Percentiles rank a stretch among this genome's conserved stretches.
Evolutionary conservation across 306 rosid species (phyloP).

Genomic region (Fragaria vesca): DNA sequence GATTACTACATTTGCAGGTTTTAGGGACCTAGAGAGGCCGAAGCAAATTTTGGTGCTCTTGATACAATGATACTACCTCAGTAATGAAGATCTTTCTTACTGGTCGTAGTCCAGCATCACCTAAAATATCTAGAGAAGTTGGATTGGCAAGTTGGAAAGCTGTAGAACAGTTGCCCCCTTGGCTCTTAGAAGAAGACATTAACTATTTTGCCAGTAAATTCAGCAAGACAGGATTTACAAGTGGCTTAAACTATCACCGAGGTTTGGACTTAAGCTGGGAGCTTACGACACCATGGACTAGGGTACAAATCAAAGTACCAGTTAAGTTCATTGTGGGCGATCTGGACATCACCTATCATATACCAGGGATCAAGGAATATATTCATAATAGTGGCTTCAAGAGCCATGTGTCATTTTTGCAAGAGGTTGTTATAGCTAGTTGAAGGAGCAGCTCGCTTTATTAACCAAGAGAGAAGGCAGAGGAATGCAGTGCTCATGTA

Average conservation of each 20-base stretch:
- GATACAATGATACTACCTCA: slow-evolving; percentile 26
- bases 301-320: slow-evolving; percentile 55
- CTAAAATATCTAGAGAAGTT: slow-evolving; percentile 41
- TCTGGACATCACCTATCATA: slow-evolving; percentile 51
- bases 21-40: slow-evolving; percentile 67
- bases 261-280: slow-evolving; percentile 65
- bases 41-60: slow-evolving; percentile 51
- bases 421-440: slow-evolving; percentile 50
- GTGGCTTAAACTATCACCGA: slow-evolving; percentile 77
- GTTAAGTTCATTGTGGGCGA: slow-evolving; percentile 32
- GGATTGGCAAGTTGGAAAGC: slow-evolving; percentile 40
- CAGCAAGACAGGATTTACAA: slow-evolving; percentile 62
- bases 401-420: slow-evolving; percentile 51
- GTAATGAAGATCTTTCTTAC: slow-evolving; percentile 46
- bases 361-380: slow-evolving; percentile 53
- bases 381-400: slow-evolving; percentile 56
- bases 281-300: slow-evolving; percentile 62
- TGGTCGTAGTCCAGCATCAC: slow-evolving; percentile 42
- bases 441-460: slow-evolving; percentile 60
- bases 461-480: slow-evolving; percentile 57
- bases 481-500: slow-evolving; percentile 46
- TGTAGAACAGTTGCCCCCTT: slow-evolving; percentile 48
- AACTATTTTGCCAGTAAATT: slow-evolving; percentile 50
- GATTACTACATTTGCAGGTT: slow-evolving; percentile 18
- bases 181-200: slow-evolving; percentile 78